These are phyloP conservation scores for Mikania micrantha DNA, from an alignment of 129 eudicot genomes.

Conservation along the genomic window DNA sequence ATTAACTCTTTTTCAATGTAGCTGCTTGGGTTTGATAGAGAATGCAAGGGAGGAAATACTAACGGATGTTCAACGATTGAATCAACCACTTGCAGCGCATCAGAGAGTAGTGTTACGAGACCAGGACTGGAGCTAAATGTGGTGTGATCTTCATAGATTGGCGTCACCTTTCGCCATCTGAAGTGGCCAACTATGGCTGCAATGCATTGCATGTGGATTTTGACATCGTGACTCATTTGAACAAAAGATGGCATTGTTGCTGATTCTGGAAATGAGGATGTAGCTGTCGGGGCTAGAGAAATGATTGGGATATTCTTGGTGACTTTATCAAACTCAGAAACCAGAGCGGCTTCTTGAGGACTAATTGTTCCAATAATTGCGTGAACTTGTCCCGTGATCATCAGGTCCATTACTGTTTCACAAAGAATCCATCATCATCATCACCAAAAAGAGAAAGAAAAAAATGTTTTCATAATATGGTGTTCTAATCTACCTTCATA, in stretches of 20 bases:
- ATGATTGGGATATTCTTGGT: slow-evolving; percentile 33
- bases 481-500: slow-evolving; percentile 38
- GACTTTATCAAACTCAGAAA: slow-evolving; percentile 22
- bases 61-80: slow-evolving; percentile 25
- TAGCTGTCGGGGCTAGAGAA: slow-evolving; percentile 34
- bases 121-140: slow-evolving; percentile 27
- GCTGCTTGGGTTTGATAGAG: slow-evolving; percentile 22
- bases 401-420: slow-evolving; percentile 40
- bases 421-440: too few species aligned
- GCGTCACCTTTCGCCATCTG: slow-evolving; percentile 45
- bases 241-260: slow-evolving; percentile 17
- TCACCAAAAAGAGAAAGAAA: too few species aligned
- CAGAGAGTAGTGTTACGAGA: slow-evolving; percentile 42
- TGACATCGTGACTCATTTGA: slow-evolving; percentile 36
- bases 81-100: slow-evolving; percentile 30
- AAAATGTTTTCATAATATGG: too few species aligned
- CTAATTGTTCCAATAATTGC: slow-evolving; percentile 37
- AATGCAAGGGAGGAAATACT: slow-evolving; percentile 35
- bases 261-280: slow-evolving; percentile 17
- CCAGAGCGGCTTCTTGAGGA: slow-evolving; percentile 40
- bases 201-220: slow-evolving; percentile 41
- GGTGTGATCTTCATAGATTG: slow-evolving; percentile 36
- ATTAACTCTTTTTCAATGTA: slow-evolving; percentile 30
- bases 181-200: slow-evolving; percentile 48
- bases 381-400: slow-evolving; percentile 23